Conservation (phyloP, 352 stramenopile species). For the Thalassiosira oceanica region DNA sequence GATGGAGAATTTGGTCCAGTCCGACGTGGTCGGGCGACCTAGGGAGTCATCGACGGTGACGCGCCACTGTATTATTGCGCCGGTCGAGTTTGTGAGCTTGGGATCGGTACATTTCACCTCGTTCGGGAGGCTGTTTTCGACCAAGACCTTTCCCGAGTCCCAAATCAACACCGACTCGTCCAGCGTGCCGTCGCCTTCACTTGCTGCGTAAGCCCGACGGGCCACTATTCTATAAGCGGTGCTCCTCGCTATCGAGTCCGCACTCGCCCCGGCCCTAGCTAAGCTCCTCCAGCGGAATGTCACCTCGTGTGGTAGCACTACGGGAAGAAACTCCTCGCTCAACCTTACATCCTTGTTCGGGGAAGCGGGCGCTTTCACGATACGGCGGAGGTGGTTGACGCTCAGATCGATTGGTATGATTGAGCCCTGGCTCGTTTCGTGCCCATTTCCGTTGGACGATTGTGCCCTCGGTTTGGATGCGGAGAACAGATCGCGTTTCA, state of each 20-base stretch:
- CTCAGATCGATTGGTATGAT: slow-evolving; percentile 43
- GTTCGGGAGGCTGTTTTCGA: slow-evolving; percentile 13
- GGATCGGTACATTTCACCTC: slow-evolving; percentile 15
- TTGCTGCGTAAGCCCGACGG: slow-evolving; percentile 3
- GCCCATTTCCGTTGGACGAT: neutral
- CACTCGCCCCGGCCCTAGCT: neutral
- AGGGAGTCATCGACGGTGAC: slow-evolving; percentile 29
- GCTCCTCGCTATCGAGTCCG: neutral
- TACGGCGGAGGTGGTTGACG: slow-evolving; percentile 40
- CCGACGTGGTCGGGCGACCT: neutral
- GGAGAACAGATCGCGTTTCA: slow-evolving; percentile 7
- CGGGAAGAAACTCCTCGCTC: slow-evolving; percentile 37
- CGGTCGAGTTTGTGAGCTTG: no score
- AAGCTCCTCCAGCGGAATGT: slow-evolving; percentile 38
- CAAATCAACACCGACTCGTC: slow-evolving; percentile 10
- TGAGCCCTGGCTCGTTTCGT: neutral
- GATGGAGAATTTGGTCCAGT: slow-evolving; percentile 44
- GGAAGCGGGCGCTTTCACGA: slow-evolving; percentile 14
- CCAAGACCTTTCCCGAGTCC: slow-evolving; percentile 31
- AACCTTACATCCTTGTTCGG: slow-evolving; percentile 5
- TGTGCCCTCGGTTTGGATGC: neutral
- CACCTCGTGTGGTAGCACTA: slow-evolving; percentile 25
- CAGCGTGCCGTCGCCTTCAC: neutral
- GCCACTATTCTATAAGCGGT: slow-evolving; percentile 37
- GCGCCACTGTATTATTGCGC: slow-evolving; percentile 32